Base-by-base conservation (phyloP, 176 grass and related monocot genomes). In the Luzula sylvatica region DNA sequence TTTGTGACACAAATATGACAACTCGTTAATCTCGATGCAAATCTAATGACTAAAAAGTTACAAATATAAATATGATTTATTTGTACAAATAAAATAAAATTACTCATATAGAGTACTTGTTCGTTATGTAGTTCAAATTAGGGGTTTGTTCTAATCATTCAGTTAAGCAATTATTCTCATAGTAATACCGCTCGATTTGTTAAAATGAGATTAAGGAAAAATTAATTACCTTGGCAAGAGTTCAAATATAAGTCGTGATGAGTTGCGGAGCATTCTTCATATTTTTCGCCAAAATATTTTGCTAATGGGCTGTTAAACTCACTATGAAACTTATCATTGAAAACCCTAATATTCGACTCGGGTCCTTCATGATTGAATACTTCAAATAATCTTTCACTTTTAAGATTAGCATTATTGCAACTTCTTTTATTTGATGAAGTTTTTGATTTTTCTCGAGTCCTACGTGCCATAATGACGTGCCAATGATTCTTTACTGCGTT, bases 401-500 rank as follows among this genome's bases (percentile, higher is more conserved):
- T 69, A n/a, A 47, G 22, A 46, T 7, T 20, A 48, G 12, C 8
- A 11, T 23, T 32, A 50, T 47, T 40, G 27, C 29, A 64, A 27
- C 24, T 64, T 38, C 15, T 60, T 38, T 69, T 56, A 26, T 50
- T 56, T 1, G 56, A 38, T 50, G 49, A 56, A 59, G n/a, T 15
- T 7, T 55, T 58, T 3, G 51, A 55, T 23, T 69, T 64, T 61
- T 95, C 75, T 56, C 81, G 68, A 59, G 71, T 78, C 38, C 67
- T 70, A 14, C 90, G 57, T 23, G 90, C 90, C 84, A 82, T 89
- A 77, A 96, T 86, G 52, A 96, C 90, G 76, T 96, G 90, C 90
- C 90, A 96, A 66, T 96, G 90, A 58, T 96, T 96, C 78, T 96
- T 96, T 12, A 96, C 85, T 15, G 84, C 90, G 78, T 96, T 96